Conservation (phyloP, 2,329 filamentous ascomycete species). For the Aspergillus brasiliensis region DNA sequence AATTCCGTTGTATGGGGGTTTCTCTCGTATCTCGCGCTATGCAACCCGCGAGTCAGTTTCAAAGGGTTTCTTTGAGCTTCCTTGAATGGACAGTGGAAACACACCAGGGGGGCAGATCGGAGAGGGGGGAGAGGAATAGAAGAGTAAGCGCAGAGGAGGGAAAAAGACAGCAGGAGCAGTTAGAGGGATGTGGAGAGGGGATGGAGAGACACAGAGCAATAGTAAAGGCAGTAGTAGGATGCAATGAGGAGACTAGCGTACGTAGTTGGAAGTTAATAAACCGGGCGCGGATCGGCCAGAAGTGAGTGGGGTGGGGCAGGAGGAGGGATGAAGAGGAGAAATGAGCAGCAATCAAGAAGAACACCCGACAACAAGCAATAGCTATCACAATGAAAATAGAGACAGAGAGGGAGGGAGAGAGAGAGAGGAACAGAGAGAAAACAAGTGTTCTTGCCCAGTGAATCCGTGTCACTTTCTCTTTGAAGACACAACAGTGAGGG, state of each 20-base stretch:
- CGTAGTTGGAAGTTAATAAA: conserved; percentile 24
- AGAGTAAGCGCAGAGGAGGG: conserved; percentile 2
- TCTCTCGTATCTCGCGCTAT: neutral
- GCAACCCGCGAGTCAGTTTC: conserved; percentile 6
- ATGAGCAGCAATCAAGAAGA: neutral
- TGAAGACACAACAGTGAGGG: neutral
- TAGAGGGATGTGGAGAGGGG: conserved; percentile 21
- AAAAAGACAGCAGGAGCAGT: conserved; percentile 2
- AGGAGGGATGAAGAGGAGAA: conserved; percentile 10
- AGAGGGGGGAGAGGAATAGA: neutral
- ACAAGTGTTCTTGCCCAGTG: neutral
- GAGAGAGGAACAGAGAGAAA: no score
- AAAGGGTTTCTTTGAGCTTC: conserved; percentile 1
- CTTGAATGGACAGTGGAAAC: neutral
- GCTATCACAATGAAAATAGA: no score
- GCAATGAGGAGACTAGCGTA: conserved; percentile 10
- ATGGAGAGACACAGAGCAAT: conserved; percentile 17
- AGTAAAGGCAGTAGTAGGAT: conserved; percentile 9
- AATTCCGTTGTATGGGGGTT: conserved; percentile 5
- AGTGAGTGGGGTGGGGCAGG: conserved; percentile 20
- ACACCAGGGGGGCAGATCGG: neutral
- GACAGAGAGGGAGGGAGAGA: no score
- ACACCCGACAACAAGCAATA: no score
- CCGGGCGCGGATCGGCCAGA: conserved; percentile 21
- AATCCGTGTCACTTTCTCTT: neutral